Percentiles rank a stretch among this genome's conserved stretches.
phyloP scores from a whole-genome alignment of 2,329 filamentous ascomycete genomes.

The Geoglossum cookeanum region DNA sequence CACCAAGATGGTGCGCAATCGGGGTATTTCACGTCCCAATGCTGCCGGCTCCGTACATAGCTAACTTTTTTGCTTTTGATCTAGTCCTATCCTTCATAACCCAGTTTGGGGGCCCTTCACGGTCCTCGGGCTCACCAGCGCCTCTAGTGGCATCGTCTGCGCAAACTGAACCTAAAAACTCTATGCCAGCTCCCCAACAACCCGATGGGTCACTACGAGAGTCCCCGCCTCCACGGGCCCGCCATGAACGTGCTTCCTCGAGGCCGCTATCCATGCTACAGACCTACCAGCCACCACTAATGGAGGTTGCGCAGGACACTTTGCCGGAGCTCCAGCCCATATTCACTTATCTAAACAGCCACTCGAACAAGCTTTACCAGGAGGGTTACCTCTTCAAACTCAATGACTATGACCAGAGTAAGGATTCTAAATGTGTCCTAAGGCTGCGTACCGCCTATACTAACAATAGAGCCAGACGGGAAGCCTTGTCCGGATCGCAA shows the following conservation, averaged over 20 bases:
- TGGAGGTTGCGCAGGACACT: conserved; percentile 71
- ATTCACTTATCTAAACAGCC: conserved; percentile 84
- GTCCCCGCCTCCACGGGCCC: conserved; percentile 22
- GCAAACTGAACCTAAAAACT: not conserved
- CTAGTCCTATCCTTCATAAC: conserved; percentile 80
- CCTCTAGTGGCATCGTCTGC: conserved; percentile 4
- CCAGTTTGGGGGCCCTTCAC: conserved; percentile 7
- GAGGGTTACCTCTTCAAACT: conserved; percentile 96
- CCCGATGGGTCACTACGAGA: conserved; percentile 18
- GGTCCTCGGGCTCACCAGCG: not conserved
- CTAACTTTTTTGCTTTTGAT: not conserved
- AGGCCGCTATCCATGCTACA: conserved; percentile 74
- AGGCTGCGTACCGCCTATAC: not conserved
- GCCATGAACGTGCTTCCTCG: conserved; percentile 33
- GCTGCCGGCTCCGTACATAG: conserved; percentile 7
- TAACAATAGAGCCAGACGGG: conserved; percentile 40
- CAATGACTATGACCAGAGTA: conserved; percentile 84
- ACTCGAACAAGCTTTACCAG: conserved; percentile 91
- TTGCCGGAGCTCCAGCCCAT: conserved; percentile 87
- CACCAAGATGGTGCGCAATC: conserved; percentile 18
- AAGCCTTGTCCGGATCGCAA: conserved; percentile 67
- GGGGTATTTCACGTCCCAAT: conserved; percentile 14
- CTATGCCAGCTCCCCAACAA: conserved; percentile 20
- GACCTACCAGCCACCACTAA: conserved; percentile 65
- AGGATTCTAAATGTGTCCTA: conserved; percentile 20